These are phyloP conservation scores for Trypanosoma conorhini DNA, from an alignment of 208 protist genomes.

Conservation along the genomic window DNA sequence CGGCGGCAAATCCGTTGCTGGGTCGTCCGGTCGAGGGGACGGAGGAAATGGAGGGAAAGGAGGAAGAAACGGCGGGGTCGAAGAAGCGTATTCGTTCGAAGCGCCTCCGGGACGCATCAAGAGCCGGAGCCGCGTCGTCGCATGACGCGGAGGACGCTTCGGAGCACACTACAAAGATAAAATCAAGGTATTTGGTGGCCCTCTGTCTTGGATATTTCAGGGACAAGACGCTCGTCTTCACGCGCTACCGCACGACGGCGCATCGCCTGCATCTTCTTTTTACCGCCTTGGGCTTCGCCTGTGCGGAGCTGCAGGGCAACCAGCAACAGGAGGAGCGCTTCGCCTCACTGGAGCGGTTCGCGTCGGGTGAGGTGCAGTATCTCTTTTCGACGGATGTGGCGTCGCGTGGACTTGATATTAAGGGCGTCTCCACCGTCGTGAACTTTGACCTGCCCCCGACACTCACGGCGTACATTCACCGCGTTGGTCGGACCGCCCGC, in stretches of 20 bases:
- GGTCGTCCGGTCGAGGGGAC: background rate
- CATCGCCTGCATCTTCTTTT: constrained; percentile 85
- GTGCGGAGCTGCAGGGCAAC: constrained; percentile 86
- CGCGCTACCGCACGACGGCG: constrained; percentile 79
- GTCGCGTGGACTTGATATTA: constrained; percentile 97
- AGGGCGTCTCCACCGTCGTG: constrained; percentile 95
- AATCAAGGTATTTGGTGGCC: constrained; percentile 79
- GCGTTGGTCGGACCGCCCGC: constrained; percentile 97
- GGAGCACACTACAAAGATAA: constrained; percentile 72
- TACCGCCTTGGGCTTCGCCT: constrained; percentile 59
- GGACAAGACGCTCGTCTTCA: constrained; percentile 88
- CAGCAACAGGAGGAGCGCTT: constrained; percentile 88
- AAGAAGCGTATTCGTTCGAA: constrained; percentile 51
- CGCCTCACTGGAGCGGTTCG: constrained; percentile 78
- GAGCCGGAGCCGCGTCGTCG: constrained; percentile 12
- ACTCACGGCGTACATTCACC: constrained; percentile 98
- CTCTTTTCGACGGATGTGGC: constrained; percentile 93
- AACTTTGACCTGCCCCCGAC: constrained; percentile 98
- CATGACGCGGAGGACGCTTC: constrained; percentile 13
- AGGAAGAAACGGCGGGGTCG: constrained; percentile 34
- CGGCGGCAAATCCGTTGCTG: background rate
- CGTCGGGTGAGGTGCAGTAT: constrained; percentile 69
- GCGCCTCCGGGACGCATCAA: constrained; percentile 37
- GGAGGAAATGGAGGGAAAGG: constrained; percentile 41
- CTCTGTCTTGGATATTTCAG: constrained; percentile 80